phyloP scores from a whole-genome alignment of 2,329 filamentous ascomycete species.

The Cladosporium sp. region DNA sequence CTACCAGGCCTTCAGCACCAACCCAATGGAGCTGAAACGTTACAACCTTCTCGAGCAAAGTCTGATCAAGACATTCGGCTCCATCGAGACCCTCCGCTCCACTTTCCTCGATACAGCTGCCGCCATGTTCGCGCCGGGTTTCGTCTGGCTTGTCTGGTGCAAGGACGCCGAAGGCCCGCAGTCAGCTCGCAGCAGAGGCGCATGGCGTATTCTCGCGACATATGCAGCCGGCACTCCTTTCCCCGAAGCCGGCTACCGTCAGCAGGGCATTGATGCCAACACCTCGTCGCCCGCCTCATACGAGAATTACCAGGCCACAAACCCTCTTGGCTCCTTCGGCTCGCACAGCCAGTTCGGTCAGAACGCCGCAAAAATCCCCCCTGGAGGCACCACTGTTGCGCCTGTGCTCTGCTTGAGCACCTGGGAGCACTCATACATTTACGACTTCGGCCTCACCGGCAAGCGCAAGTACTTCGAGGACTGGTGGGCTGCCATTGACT shows the following conservation, averaged over 20 bases:
- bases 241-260: constrained; percentile 78
- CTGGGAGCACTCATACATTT: constrained; percentile 92
- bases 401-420: constrained; percentile 91
- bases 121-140: constrained; percentile 95
- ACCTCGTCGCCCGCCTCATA: constrained; percentile 44
- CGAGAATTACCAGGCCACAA: constrained; percentile 24
- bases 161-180: constrained; percentile 30
- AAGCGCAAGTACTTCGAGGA: constrained; percentile 73
- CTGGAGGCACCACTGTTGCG: constrained; percentile 67
- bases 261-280: constrained; percentile 69
- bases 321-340: constrained; percentile 42
- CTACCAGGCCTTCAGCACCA: constrained; percentile 54
- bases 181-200: constrained; percentile 44
- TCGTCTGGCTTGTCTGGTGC: constrained; percentile 81
- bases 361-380: constrained; percentile 49
- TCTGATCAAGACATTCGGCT: constrained; percentile 74
- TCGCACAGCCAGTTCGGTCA: constrained; percentile 29
- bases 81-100: constrained; percentile 74
- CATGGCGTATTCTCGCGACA: constrained; percentile 73
- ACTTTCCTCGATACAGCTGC: constrained; percentile 79
- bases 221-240: constrained; percentile 92
- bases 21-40: constrained; percentile 49
- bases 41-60: constrained; percentile 56
- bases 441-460: constrained; percentile 74
- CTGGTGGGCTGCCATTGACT: constrained; percentile 90